phyloP scores from a whole-genome alignment of 768 basidiomycete species.

The Phlebiopsis flavidoalba region DNA sequence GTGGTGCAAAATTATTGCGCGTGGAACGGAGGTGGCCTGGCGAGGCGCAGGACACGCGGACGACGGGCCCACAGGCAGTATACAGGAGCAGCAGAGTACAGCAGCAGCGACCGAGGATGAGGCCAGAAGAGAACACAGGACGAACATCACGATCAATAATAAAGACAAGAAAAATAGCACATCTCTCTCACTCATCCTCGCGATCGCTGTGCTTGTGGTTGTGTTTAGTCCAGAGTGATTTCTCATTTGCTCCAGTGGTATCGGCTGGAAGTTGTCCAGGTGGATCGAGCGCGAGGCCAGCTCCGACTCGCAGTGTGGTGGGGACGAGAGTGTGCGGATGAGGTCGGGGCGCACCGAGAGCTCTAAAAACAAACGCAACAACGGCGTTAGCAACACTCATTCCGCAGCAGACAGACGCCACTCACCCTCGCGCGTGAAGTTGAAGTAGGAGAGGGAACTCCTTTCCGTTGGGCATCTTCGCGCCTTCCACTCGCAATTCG shows the following conservation, averaged over 20 bases:
- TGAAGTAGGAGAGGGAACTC: slow-evolving; percentile 91
- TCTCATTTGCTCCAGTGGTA: slow-evolving; percentile 93
- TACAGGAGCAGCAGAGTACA: slow-evolving; percentile 20
- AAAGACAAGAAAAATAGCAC: slow-evolving; percentile 5
- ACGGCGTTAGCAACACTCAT: slow-evolving; percentile 3
- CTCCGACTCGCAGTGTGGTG: slow-evolving; percentile 84
- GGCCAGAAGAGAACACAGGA: slow-evolving; percentile 5
- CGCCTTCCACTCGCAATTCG: slow-evolving; percentile 85
- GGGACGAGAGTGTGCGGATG: slow-evolving; percentile 82
- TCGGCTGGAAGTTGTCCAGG: slow-evolving; percentile 90
- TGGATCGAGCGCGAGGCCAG: slow-evolving; percentile 82
- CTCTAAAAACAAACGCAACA: slow-evolving; percentile 44
- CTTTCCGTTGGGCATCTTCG: slow-evolving; percentile 95
- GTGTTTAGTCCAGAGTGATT: slow-evolving; percentile 83
- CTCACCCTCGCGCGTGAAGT: slow-evolving; percentile 95
- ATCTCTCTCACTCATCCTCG: slow-evolving; percentile 18
- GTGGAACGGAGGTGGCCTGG: slow-evolving; percentile 8
- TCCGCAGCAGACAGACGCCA: slow-evolving; percentile 12
- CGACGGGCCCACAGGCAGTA: not conserved
- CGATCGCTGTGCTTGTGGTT: not conserved
- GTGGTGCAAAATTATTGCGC: slow-evolving; percentile 1
- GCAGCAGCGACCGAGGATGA: slow-evolving; percentile 15
- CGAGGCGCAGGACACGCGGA: not conserved
- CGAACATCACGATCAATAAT: slow-evolving; percentile 10
- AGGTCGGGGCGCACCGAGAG: slow-evolving; percentile 95